These are phyloP conservation scores for Pseudozyma hubeiensis DNA, from an alignment of 1,284 basidiomycete species.

Conservation along the genomic window DNA sequence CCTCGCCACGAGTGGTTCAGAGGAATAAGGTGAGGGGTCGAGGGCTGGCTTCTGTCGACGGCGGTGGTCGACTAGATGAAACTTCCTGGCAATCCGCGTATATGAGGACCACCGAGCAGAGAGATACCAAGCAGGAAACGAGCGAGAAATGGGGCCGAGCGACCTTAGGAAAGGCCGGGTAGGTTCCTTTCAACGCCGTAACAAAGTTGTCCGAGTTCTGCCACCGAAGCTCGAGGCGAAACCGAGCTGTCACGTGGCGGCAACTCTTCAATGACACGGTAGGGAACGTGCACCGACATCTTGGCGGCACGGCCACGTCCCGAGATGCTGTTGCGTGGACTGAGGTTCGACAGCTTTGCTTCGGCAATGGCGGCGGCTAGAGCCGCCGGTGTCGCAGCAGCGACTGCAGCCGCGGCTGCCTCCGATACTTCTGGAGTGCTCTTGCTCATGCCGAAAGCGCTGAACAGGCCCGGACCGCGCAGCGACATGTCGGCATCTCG, in stretches of 20 bases:
- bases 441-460: slow-evolving; percentile 15
- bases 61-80: too few relatives aligned
- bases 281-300: slow-evolving; percentile 34
- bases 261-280: slow-evolving; percentile 22
- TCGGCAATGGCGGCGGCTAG: slow-evolving; percentile 16
- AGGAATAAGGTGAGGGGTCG: too few relatives aligned
- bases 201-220: slow-evolving; percentile 12
- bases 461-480: slow-evolving; percentile 26
- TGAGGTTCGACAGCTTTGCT: slow-evolving; percentile 23
- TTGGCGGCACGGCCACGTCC: slow-evolving; percentile 28
- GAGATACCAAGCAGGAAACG: too few relatives aligned
- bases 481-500: slow-evolving; percentile 39
- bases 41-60: too few relatives aligned
- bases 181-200: slow-evolving; percentile 13
- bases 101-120: too few relatives aligned
- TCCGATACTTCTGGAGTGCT: slow-evolving; percentile 11
- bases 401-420: slow-evolving; percentile 8
- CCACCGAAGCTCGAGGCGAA: slow-evolving; percentile 28
- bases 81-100: too few relatives aligned
- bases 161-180: not conserved
- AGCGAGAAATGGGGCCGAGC: too few relatives aligned
- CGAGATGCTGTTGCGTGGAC: slow-evolving; percentile 45
- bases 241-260: slow-evolving; percentile 15
- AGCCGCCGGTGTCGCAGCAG: slow-evolving; percentile 1
- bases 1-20: not conserved